A percentile compares a stretch with the other conserved stretches of the same genome.
Evolutionary conservation across 106 monocot species (phyloP).

Genomic region (Hemerocallis citrina): DNA sequence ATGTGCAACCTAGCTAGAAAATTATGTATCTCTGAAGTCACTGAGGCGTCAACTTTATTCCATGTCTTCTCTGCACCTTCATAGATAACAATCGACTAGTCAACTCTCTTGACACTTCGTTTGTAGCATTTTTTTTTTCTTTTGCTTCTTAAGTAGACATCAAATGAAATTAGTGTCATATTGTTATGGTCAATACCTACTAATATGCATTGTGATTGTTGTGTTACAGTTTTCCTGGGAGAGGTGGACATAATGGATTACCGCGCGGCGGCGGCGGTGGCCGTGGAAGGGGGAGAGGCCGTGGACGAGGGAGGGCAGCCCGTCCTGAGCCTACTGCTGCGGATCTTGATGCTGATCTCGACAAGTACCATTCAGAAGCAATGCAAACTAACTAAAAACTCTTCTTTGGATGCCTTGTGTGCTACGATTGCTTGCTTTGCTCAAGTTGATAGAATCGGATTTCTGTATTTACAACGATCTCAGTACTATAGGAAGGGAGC

Average conservation of each 20-base stretch:
- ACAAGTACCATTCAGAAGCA: constrained; percentile 66
- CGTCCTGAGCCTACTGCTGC: constrained; percentile 27
- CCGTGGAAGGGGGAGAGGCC: constrained; percentile 28
- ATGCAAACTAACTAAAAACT: constrained; percentile 57
- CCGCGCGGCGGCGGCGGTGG: constrained; percentile 11
- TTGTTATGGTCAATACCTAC: no score
- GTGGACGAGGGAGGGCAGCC: constrained; percentile 22
- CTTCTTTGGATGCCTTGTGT: background rate
- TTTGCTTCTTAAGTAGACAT: background rate
- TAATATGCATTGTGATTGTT: background rate
- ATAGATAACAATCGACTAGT: background rate
- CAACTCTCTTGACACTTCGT: background rate
- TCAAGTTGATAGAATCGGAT: background rate
- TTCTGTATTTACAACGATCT: constrained; percentile 3
- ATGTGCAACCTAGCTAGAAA: no score
- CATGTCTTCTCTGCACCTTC: background rate
- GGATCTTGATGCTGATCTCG: constrained; percentile 81
- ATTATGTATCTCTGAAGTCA: no score
- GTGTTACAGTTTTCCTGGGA: constrained; percentile 8
- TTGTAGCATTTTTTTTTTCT: background rate
- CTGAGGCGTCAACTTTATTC: background rate
- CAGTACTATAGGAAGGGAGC: constrained; percentile 7
- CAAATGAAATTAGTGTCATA: background rate
- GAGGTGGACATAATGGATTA: constrained; percentile 10
- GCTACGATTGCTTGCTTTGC: constrained; percentile 1